Base-by-base conservation (phyloP, 1,284 basidiomycete species). In the Tylopilus orsonianus region DNA sequence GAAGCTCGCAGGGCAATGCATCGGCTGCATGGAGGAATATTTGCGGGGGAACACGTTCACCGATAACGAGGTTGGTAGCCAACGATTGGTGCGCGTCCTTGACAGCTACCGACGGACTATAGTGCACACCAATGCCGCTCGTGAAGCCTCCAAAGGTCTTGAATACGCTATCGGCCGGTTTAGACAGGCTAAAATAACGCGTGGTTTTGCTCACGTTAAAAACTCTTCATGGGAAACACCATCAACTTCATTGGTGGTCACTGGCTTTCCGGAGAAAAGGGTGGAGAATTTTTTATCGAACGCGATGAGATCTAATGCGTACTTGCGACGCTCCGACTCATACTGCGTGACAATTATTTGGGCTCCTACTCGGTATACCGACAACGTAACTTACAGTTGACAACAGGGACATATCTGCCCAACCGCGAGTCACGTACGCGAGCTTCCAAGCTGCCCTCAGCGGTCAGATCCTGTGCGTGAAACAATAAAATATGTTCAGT, bases 91-190 rank as follows among this genome's bases (percentile, higher is more conserved):
- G 59, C 4, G 56, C 63, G 1, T 67, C 32, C 43, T 71, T 53
- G 9, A 79, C 77, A 46, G 81, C 72, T 0, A 60, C 27, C 2
- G 84, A 87, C 8, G 77, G 68, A 1, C 60, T 57, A 56, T 88
- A 88, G 53, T 77, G 80, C 33, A 88, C 79, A 8, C 81, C 79
- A 35, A 85, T 80, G 2, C 85, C 85, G 55, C 80, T 82, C 2
- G 77, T 77, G 59, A 85, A 81, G 0, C 71, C 70, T 42, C 81
- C 77, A 57, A 77, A 81, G 2, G 71, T 76, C 55, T 79, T 74
- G 67, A 83, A 84, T 1, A 73, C 73, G 44, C 81, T 85, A 43
- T 36, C 5, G 20, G 2, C 19, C 22, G 20, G 72, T 61, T 68
- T 68, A 54, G 77, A 79, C 69, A 46, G 73, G 72, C 4, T 71